phyloP scores from a whole-genome alignment of 257 asterid species.

The Jaltomata sinuosa region DNA sequence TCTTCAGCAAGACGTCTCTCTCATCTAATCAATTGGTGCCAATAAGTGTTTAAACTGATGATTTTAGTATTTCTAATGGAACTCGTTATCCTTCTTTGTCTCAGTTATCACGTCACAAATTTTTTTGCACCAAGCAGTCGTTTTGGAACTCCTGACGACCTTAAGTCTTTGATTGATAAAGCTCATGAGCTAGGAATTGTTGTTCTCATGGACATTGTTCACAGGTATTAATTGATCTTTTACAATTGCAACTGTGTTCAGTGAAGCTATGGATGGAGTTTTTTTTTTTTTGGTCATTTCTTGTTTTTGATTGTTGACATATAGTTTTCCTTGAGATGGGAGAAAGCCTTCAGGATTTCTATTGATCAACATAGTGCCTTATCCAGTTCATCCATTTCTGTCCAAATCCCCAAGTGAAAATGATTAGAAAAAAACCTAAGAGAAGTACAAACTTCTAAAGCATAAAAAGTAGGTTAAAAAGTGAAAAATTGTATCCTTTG shows the following conservation, averaged over 20 bases:
- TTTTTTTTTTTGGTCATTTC: neutral
- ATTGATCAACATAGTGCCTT: neutral
- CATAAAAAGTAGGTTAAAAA: neutral
- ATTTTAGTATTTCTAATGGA: slow-evolving; percentile 12
- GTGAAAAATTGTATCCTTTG: neutral
- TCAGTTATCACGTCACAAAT: slow-evolving; percentile 95
- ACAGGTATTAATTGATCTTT: slow-evolving; percentile 51
- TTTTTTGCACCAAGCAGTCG: slow-evolving; percentile 99
- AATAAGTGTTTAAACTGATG: neutral
- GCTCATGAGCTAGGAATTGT: slow-evolving; percentile 94
- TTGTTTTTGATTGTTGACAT: neutral
- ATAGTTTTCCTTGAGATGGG: neutral
- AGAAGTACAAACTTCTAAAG: neutral
- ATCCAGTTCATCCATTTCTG: neutral
- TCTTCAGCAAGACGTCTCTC: neutral
- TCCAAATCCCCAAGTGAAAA: neutral
- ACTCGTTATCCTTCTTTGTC: slow-evolving; percentile 5
- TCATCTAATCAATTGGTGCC: neutral
- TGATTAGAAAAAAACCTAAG: neutral
- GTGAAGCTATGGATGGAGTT: neutral
- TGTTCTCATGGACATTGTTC: slow-evolving; percentile 99
- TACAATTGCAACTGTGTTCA: neutral
- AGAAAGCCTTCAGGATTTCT: neutral
- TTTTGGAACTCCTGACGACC: slow-evolving; percentile 95
- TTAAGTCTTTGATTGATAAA: slow-evolving; percentile 87